A percentile compares a stretch with the other conserved stretches of the same genome.
Conservation (phyloP, 2,329 filamentous ascomycete genomes). For the Didymosphaeria variabile region DNA sequence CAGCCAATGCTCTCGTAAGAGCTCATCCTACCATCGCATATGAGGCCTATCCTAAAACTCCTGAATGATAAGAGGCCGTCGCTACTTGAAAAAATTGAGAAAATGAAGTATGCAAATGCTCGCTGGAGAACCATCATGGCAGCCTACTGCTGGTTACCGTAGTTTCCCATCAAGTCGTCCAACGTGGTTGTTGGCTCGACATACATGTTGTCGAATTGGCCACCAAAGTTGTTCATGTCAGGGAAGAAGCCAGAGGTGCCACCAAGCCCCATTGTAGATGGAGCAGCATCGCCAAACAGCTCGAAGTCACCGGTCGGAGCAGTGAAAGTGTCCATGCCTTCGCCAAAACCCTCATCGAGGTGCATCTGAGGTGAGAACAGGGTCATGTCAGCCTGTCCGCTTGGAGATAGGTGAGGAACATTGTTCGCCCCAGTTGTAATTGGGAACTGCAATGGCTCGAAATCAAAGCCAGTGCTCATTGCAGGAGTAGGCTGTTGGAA, state of each 20-base stretch:
- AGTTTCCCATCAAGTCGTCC: constrained; percentile 42
- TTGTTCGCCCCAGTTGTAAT: constrained; percentile 30
- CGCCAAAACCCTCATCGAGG: constrained; percentile 71
- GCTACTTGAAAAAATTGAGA: constrained; percentile 23
- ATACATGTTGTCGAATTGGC: constrained; percentile 48
- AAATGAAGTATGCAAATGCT: constrained; percentile 32
- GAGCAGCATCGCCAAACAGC: constrained; percentile 58
- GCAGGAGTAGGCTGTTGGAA: constrained; percentile 64
- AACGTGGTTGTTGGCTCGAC: constrained; percentile 39
- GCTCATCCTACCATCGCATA: constrained; percentile 8
- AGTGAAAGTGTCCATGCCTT: constrained; percentile 51
- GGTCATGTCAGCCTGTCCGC: constrained; percentile 73
- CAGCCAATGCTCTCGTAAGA: constrained; percentile 5
- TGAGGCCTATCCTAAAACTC: constrained; percentile 11
- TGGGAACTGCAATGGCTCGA: constrained; percentile 52
- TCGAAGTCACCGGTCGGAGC: constrained; percentile 66
- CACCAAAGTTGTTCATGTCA: constrained; percentile 51
- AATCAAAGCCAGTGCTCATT: constrained; percentile 47
- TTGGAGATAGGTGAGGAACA: constrained; percentile 70
- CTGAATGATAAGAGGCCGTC: constrained; percentile 21
- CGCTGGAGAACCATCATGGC: constrained; percentile 23
- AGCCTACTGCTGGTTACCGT: constrained; percentile 34
- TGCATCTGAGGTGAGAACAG: constrained; percentile 72
- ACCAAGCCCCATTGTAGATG: constrained; percentile 35
- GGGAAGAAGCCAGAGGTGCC: constrained; percentile 48